Base-by-base conservation (phyloP, 352 stramenopile genomes). In the Globisporangium viniferum region DNA sequence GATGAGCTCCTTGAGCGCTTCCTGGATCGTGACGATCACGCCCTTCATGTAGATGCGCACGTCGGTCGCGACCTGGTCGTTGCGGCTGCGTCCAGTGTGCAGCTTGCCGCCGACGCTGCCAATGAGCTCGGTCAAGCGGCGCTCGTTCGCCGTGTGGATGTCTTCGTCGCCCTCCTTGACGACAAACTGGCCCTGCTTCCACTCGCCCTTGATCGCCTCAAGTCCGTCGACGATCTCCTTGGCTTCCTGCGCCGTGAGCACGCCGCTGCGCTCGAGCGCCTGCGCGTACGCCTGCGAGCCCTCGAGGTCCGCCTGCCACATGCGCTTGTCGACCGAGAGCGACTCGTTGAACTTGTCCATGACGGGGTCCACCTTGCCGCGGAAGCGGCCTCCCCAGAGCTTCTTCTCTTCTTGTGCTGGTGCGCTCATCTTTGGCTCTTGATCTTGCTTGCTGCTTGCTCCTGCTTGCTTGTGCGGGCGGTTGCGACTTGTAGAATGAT, bases 301-400 rank as follows among this genome's bases (percentile, higher is more conserved):
- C 63, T 92, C 80, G 72, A 99, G 84, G 77, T 99, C 98, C 68
- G 98, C 94, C 20, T 76, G 75, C 95, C 95, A 99, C 94, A 99
- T 98, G 80, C 95, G 90, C 80, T 98, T 93, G 86, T 99, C 98
- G 65, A 99, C 98, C 14, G 75, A 83, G 46, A 99, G 89, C 69
- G 91, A 98, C 77, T 99, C 97, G 84, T 99, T 99, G 78, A 99
- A 99, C 82, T 99, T 99, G 81, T 98, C 92, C 93, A 98, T 98
- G 49, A 97, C 79, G 6, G 94, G 94, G 73, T 99, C 96, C 79
- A 98, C 95, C 71, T 98, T 95, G 70, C 92, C 93, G 69, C 93
- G 94, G 81, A 98, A 98, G 36, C 95, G 84, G 5, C 95, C 95
- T 73, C 95, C 95, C 87, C 87, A 95, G 33, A 95, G 83, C 74